phyloP scores from a whole-genome alignment of 75 land plant genomes.

The Isoetes taiwanensis region DNA sequence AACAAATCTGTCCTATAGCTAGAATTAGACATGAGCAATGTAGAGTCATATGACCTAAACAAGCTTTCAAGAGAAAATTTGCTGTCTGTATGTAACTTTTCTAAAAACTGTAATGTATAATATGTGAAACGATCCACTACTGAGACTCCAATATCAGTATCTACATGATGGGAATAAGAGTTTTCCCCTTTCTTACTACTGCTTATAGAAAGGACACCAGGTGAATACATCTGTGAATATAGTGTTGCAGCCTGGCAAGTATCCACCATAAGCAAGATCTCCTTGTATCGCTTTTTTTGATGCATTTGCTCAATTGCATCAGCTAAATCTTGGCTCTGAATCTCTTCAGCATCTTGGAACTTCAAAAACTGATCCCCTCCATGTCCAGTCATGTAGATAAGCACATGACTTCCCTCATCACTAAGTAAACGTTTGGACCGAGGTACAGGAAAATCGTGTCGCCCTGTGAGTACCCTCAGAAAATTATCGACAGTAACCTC shows the following conservation, averaged over 20 bases:
- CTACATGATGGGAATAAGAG: constrained; percentile 98
- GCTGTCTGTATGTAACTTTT: constrained; percentile 71
- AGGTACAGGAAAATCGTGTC: constrained; percentile 89
- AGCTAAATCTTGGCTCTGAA: constrained; percentile 96
- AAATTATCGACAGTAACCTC: constrained; percentile 98
- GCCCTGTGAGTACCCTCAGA: constrained; percentile 82
- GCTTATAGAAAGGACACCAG: constrained; percentile 91
- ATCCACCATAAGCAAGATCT: constrained; percentile 93
- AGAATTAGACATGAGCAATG: constrained; percentile 75
- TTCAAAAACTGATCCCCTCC: constrained; percentile 95
- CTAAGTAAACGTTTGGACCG: constrained; percentile 92
- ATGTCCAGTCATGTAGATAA: constrained; percentile 96
- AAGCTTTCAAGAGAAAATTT: constrained; percentile 53
- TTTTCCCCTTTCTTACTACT: constrained; percentile 97
- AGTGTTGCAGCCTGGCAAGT: constrained; percentile 99
- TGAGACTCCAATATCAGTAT: constrained; percentile 95
- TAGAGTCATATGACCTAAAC: constrained; percentile 68
- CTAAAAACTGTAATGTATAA: constrained; percentile 96
- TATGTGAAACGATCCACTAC: constrained; percentile 97
- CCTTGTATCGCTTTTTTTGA: constrained; percentile 89
- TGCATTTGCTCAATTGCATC: constrained; percentile 98
- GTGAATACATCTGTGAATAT: constrained; percentile 87
- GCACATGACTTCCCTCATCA: constrained; percentile 90
- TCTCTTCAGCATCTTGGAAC: constrained; percentile 95
- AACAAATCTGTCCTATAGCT: constrained; percentile 71